Evolutionary conservation across 2,329 filamentous ascomycete genomes (phyloP), one percentile per base, ranked within the genome.

Genomic region (Pezicula neosporulosa): DNA sequence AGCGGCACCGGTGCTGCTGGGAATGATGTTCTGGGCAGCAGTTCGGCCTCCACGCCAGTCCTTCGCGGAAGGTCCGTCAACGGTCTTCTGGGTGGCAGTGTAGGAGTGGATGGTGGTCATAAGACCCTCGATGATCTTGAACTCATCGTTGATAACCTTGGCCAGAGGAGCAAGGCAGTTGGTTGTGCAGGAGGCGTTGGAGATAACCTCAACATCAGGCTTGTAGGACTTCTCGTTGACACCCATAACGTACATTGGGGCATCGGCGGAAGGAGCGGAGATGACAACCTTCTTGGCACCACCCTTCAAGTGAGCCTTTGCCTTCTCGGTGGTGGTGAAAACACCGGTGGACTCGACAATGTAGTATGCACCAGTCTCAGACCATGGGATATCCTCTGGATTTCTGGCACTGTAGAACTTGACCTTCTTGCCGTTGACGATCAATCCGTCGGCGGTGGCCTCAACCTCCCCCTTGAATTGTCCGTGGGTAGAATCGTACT

Each of bases 91-190:
- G 75, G 94, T 97, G 69, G 94, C 94, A 68, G 94, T 97, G 88
- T 97, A 97, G 69, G 94, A 97, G 88, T 99, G 94, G 75, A 97
- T 85, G 65, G 94, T 99, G 78, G 94, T 97, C 94, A 99, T 99
- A 69, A 97, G 87, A 84, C 93, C 94, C 85, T 99, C 94, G 70
- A 97, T 77, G 73, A 99, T 94, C 76, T 82, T 87, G 82, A 87
- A 99, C 77, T 97, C 95, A 84, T 97, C 93, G 85, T 99, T 81
- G 80, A 99, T 85, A 71, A 97, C 91, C 89, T 97, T 99, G 81
- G 94, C 94, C 62, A 99, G 89, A 73, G 94, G 94, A 75, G 94
- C 94, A 77, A 99, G 80, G 87, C 94, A 97, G 90, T 99, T 99
- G 83, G 94, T 97, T 75, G 94, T 99, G 90, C 94, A 97, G 66